phyloP scores from a whole-genome alignment of 805 yeast species.

The Vanderwaltozyma yarrowii region DNA sequence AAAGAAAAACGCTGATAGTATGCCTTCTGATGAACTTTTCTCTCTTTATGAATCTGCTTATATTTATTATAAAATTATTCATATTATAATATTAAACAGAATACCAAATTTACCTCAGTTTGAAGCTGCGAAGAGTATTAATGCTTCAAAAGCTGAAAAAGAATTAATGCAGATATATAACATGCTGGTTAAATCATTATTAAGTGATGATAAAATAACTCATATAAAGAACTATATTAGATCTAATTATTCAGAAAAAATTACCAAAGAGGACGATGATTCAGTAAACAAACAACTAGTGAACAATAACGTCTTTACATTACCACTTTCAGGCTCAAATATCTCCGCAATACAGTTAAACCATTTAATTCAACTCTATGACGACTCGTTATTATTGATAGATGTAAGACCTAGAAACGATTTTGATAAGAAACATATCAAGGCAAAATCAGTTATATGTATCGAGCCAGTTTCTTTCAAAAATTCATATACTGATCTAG shows the following conservation, averaged over 20 bases:
- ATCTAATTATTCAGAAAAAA: constrained; percentile 7
- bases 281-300: not conserved
- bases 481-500: constrained; percentile 44
- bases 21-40: constrained; percentile 5
- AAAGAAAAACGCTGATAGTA: constrained; percentile 5
- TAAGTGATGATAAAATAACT: constrained; percentile 22
- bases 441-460: constrained; percentile 49
- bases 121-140: constrained; percentile 12
- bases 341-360: constrained; percentile 9
- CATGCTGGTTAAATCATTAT: constrained; percentile 21
- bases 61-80: constrained; percentile 28
- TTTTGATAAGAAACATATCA: constrained; percentile 55
- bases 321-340: constrained; percentile 7
- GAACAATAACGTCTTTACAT: not conserved
- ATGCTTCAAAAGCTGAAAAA: constrained; percentile 9
- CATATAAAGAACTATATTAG: constrained; percentile 19
- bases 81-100: constrained; percentile 17
- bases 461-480: constrained; percentile 62
- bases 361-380: constrained; percentile 7
- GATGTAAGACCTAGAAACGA: constrained; percentile 59
- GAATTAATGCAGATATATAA: constrained; percentile 26
- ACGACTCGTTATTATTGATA: constrained; percentile 40
- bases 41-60: constrained; percentile 25
- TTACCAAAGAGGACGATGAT: not conserved
- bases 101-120: constrained; percentile 23